Conservation (phyloP, 2,329 filamentous ascomycete genomes). For the Myriosclerotinia duriaeana region DNA sequence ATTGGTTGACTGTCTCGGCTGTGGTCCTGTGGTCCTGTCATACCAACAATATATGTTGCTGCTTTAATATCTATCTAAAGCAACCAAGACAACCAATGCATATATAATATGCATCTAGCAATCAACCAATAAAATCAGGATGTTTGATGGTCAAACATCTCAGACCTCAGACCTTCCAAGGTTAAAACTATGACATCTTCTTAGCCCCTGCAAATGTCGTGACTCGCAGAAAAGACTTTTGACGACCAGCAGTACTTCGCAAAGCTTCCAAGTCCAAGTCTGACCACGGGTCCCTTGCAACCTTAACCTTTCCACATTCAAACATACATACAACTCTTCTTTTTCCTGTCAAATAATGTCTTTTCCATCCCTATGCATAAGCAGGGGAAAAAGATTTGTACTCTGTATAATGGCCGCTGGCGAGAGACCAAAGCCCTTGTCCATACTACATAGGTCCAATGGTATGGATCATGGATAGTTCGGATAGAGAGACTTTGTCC, state of each 20-base stretch:
- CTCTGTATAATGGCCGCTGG: neutral
- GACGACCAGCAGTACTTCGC: neutral
- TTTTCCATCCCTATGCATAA: conserved; percentile 18
- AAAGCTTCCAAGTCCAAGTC: neutral
- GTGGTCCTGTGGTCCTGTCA: too few species aligned
- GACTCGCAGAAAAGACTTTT: neutral
- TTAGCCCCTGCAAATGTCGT: neutral
- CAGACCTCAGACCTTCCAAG: neutral
- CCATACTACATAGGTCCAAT: neutral
- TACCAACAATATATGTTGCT: neutral
- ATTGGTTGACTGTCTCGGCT: neutral
- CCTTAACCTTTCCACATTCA: conserved; percentile 3
- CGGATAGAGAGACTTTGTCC: neutral
- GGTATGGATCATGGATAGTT: conserved; percentile 6
- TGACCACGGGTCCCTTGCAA: conserved; percentile 13
- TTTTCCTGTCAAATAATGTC: conserved; percentile 1
- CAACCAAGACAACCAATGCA: neutral
- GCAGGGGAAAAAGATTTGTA: neutral
- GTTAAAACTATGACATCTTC: neutral
- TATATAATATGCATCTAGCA: neutral
- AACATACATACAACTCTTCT: neutral
- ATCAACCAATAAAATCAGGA: neutral
- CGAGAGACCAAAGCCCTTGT: neutral
- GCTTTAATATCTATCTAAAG: neutral
- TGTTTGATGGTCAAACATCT: neutral